These are phyloP conservation scores for Colletotrichum zoysiae DNA, from an alignment of 2,329 filamentous ascomycete genomes.

Conservation along the genomic window DNA sequence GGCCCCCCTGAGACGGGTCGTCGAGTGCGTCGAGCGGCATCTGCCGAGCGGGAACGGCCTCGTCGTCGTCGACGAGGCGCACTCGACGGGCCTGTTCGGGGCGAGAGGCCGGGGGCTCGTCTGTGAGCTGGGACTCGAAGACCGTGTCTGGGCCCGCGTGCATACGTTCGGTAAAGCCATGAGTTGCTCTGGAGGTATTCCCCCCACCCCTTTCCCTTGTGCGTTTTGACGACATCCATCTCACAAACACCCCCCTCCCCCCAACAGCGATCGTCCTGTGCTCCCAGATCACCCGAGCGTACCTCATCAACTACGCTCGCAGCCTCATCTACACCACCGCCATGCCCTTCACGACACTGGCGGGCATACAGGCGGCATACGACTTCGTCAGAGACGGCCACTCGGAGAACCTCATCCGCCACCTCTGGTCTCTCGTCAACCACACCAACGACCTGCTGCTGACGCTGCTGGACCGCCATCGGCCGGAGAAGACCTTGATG, in stretches of 20 bases:
- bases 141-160: slow-evolving; percentile 67
- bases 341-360: slow-evolving; percentile 71
- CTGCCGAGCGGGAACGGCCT: slow-evolving; percentile 71
- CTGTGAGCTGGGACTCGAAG: slow-evolving; percentile 66
- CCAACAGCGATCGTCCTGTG: slow-evolving; percentile 68
- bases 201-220: not conserved
- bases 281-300: slow-evolving; percentile 68
- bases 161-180: slow-evolving; percentile 78
- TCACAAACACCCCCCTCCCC: slow-evolving; percentile 29
- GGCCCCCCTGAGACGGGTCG: slow-evolving; percentile 71
- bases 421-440: slow-evolving; percentile 60
- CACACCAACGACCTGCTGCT: slow-evolving; percentile 60
- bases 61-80: slow-evolving; percentile 77
- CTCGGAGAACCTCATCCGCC: slow-evolving; percentile 53
- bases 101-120: slow-evolving; percentile 69
- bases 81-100: slow-evolving; percentile 73
- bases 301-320: slow-evolving; percentile 82
- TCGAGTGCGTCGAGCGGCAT: slow-evolving; percentile 66
- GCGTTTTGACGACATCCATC: not conserved
- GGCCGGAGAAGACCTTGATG: slow-evolving; percentile 48
- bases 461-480: slow-evolving; percentile 47
- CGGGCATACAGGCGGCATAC: slow-evolving; percentile 69
- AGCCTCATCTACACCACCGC: slow-evolving; percentile 81
- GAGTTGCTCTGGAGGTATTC: slow-evolving; percentile 76
- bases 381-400: slow-evolving; percentile 65